A percentile compares a stretch with the other conserved stretches of the same genome.
Conservation (phyloP, 2,329 filamentous ascomycete genomes). For the Ophiostoma ips region DNA sequence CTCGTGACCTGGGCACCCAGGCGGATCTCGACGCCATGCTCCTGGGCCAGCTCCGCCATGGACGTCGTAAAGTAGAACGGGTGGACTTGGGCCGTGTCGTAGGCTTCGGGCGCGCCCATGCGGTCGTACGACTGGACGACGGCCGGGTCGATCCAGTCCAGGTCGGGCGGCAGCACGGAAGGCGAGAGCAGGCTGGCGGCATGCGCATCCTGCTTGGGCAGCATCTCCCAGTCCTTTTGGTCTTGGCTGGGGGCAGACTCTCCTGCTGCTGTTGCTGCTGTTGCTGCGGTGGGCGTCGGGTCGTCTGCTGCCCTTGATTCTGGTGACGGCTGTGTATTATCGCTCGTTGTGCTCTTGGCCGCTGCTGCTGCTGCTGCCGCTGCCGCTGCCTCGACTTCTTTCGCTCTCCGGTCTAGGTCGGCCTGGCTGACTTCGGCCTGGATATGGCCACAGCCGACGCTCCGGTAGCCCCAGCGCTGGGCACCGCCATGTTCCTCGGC, state of each 20-base stretch:
- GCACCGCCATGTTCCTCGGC: constrained; percentile 71
- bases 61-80: constrained; percentile 79
- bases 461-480: constrained; percentile 74
- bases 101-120: constrained; percentile 58
- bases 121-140: constrained; percentile 57
- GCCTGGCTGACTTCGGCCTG: constrained; percentile 21
- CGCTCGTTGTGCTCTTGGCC: neutral
- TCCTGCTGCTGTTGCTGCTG: neutral
- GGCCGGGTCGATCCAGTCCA: constrained; percentile 70
- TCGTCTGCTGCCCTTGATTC: neutral
- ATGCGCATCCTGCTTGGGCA: constrained; percentile 43
- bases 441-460: constrained; percentile 56
- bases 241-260: neutral
- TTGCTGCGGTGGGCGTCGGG: neutral
- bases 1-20: constrained; percentile 52
- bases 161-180: constrained; percentile 55
- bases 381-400: constrained; percentile 15
- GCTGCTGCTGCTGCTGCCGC: neutral
- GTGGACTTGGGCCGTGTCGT: constrained; percentile 85
- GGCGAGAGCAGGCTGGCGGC: constrained; percentile 35
- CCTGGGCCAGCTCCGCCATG: constrained; percentile 63
- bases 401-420: constrained; percentile 6
- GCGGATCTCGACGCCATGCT: constrained; percentile 53
- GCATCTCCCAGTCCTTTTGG: constrained; percentile 42
- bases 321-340: neutral